These are phyloP conservation scores for Chamaecyparis obtusa DNA, from an alignment of 75 land plant genomes.

Conservation along the genomic window DNA sequence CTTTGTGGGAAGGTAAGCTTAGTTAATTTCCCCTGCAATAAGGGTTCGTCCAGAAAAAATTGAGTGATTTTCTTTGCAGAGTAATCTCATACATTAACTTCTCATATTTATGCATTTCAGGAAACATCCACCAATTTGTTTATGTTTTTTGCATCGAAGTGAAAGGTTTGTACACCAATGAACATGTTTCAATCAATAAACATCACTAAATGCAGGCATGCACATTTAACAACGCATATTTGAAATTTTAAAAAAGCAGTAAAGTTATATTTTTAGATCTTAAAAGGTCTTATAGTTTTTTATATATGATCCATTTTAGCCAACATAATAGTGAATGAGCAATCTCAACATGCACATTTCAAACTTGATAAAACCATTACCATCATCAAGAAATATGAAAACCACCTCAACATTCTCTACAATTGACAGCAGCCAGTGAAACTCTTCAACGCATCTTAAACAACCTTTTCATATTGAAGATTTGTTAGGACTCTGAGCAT, in stretches of 20 bases:
- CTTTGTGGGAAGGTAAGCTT: not conserved
- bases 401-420: not conserved
- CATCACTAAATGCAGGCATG: not conserved
- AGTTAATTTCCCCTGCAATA: not conserved
- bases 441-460: not conserved
- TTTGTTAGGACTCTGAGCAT: not conserved
- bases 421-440: not conserved
- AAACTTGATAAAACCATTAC: not conserved
- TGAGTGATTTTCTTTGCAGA: not conserved
- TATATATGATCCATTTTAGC: not conserved
- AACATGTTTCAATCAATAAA: not conserved
- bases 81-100: not conserved
- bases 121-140: not conserved
- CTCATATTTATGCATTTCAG: not conserved
- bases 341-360: not conserved
- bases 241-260: not conserved
- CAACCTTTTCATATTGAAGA: not conserved
- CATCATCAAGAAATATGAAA: not conserved
- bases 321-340: not conserved
- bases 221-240: not conserved
- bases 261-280: not conserved
- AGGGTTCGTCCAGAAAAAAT: not conserved
- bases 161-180: not conserved
- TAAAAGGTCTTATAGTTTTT: not conserved
- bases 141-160: not conserved